Evolutionary conservation across 306 rosid species (phyloP).

Genomic region (Macrotyloma uniflorum): DNA sequence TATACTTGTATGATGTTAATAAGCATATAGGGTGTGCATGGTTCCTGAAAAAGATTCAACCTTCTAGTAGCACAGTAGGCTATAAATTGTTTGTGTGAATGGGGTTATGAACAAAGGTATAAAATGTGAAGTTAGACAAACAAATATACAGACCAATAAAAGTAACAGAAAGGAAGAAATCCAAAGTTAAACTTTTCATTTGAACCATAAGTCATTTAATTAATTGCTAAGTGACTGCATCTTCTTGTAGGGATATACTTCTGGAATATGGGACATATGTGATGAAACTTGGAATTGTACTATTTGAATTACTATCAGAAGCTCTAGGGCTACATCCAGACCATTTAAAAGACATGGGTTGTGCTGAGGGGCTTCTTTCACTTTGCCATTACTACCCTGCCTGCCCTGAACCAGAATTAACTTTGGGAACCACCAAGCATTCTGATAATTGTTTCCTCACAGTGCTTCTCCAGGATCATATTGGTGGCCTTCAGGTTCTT

Average conservation of each 20-base stretch:
- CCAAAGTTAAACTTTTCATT: no score
- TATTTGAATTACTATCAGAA: slow-evolving; percentile 34
- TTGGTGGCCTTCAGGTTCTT: slow-evolving; percentile 37
- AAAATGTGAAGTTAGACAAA: no score
- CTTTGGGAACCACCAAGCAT: slow-evolving; percentile 28
- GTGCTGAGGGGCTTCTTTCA: not conserved
- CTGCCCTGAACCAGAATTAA: slow-evolving; percentile 35
- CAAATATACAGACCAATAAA: no score
- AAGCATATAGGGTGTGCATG: no score
- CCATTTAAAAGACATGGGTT: slow-evolving; percentile 27
- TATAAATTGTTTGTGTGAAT: no score
- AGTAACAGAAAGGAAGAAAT: no score
- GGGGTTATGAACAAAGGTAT: no score
- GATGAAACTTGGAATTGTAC: not conserved
- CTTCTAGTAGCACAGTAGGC: no score
- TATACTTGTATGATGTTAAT: no score
- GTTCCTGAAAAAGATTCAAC: no score
- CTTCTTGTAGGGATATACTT: slow-evolving; percentile 25
- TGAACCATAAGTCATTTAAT: no score
- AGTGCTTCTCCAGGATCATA: slow-evolving; percentile 30
- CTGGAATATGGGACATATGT: slow-evolving; percentile 31
- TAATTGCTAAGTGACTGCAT: not conserved
- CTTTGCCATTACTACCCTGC: slow-evolving; percentile 25
- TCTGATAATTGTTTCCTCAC: slow-evolving; percentile 11
- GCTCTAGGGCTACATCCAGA: slow-evolving; percentile 28